Percentiles rank a stretch among this genome's conserved stretches.
Evolutionary conservation across 257 asterid species (phyloP).

Genomic region (Verbascum thapsus): DNA sequence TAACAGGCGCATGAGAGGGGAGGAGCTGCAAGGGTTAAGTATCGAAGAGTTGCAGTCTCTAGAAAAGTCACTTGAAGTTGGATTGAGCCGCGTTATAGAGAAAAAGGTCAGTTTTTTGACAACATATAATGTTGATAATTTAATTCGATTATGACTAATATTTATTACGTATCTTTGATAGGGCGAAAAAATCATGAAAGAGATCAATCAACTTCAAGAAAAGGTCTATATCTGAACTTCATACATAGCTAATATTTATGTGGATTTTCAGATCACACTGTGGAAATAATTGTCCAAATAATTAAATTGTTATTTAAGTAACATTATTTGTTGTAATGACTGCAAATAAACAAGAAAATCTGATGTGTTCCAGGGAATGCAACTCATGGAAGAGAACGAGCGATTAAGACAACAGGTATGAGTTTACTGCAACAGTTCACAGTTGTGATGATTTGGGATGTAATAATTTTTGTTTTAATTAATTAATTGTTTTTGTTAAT

Average conservation of each 20-base stretch:
- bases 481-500: neutral
- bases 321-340: no score
- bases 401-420: conserved; percentile 58
- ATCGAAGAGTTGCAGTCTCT: conserved; percentile 68
- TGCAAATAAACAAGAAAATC: no score
- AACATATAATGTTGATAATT: neutral
- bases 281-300: no score
- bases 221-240: conserved; percentile 43
- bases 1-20: conserved; percentile 86
- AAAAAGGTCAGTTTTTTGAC: conserved; percentile 50
- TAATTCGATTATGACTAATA: neutral
- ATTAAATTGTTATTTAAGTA: no score
- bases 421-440: no score
- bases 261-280: no score
- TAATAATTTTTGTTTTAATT: no score
- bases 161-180: conserved; percentile 23
- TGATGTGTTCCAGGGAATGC: conserved; percentile 75
- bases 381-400: conserved; percentile 74
- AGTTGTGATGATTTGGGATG: no score
- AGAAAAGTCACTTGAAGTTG: conserved; percentile 75
- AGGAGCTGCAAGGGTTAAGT: conserved; percentile 71
- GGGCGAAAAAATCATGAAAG: conserved; percentile 76
- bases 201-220: conserved; percentile 70
- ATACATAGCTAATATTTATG: no score
- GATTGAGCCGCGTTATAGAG: conserved; percentile 64